Evolutionary conservation across 495 filamentous ascomycete species (phyloP).

Genomic region (Annulohypoxylon moriforme): DNA sequence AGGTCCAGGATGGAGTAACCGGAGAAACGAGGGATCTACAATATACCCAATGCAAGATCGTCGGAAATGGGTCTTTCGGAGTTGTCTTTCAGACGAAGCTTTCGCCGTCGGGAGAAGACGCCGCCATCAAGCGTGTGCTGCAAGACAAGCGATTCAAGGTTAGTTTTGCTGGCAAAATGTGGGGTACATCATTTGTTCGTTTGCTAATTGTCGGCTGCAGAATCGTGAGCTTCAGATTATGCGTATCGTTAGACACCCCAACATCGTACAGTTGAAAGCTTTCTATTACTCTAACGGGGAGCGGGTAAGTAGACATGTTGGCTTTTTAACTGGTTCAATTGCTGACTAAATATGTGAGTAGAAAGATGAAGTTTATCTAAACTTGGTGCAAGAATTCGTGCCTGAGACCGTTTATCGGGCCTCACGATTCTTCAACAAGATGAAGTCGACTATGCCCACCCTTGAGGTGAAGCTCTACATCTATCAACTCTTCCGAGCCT

Average conservation of each 20-base stretch:
- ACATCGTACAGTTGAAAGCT: slow-evolving; percentile 98
- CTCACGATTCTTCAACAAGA: slow-evolving; percentile 99
- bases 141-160: slow-evolving; percentile 99
- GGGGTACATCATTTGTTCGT: not conserved
- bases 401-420: slow-evolving; percentile 98
- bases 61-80: slow-evolving; percentile 99
- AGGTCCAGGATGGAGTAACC: slow-evolving; percentile 97
- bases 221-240: slow-evolving; percentile 99
- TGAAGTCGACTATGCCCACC: slow-evolving; percentile 99
- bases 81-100: slow-evolving; percentile 99
- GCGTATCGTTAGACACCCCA: slow-evolving; percentile 98
- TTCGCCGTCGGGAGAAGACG: slow-evolving; percentile 95
- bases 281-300: slow-evolving; percentile 99
- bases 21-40: slow-evolving; percentile 96
- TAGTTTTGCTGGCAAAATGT: slow-evolving; percentile 29
- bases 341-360: slow-evolving; percentile 54
- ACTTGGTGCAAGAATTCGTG: slow-evolving; percentile 97
- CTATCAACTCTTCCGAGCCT: slow-evolving; percentile 97
- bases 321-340: not conserved
- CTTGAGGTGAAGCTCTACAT: slow-evolving; percentile 99
- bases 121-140: slow-evolving; percentile 97
- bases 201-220: slow-evolving; percentile 63
- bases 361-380: slow-evolving; percentile 99
- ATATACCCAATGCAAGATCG: slow-evolving; percentile 99
- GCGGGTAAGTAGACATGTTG: slow-evolving; percentile 70